phyloP scores from a whole-genome alignment of 768 basidiomycete species.

The Suillus cothurnatus region DNA sequence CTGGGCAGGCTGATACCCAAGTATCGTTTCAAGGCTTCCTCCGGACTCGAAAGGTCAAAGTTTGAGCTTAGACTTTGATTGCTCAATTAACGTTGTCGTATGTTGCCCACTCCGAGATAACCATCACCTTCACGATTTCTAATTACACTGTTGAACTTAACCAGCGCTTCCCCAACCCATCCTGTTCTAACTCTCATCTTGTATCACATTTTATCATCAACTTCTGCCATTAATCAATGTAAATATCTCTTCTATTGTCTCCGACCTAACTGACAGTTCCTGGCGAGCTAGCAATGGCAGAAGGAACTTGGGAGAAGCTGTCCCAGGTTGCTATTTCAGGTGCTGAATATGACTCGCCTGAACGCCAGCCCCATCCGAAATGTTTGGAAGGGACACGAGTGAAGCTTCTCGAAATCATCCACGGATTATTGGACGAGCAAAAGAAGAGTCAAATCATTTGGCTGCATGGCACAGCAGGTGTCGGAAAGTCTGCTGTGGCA shows the following conservation, averaged over 20 bases:
- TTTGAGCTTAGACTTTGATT: background rate
- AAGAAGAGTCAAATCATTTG: background rate
- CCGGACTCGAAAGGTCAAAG: background rate
- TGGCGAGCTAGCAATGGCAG: background rate
- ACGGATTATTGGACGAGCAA: background rate
- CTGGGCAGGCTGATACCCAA: no score
- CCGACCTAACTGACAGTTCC: background rate
- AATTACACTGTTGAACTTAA: background rate
- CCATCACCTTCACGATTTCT: background rate
- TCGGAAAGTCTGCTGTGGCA: background rate
- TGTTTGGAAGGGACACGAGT: background rate
- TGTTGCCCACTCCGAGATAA: background rate
- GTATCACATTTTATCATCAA: background rate
- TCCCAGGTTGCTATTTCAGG: background rate
- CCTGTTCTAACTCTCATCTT: background rate
- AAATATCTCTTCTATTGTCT: no score
- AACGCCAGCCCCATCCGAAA: background rate
- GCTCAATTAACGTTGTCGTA: background rate
- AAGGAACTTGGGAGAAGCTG: conserved; percentile 4
- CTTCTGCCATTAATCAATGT: background rate
- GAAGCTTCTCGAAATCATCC: background rate
- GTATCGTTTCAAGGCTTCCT: background rate
- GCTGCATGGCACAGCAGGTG: background rate
- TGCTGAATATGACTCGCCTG: background rate
- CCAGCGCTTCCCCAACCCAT: background rate